Percentiles rank a stretch among this genome's conserved stretches.
Evolutionary conservation across 2,329 filamentous ascomycete genomes (phyloP).

Genomic region (Colletotrichum gloeosporioides): DNA sequence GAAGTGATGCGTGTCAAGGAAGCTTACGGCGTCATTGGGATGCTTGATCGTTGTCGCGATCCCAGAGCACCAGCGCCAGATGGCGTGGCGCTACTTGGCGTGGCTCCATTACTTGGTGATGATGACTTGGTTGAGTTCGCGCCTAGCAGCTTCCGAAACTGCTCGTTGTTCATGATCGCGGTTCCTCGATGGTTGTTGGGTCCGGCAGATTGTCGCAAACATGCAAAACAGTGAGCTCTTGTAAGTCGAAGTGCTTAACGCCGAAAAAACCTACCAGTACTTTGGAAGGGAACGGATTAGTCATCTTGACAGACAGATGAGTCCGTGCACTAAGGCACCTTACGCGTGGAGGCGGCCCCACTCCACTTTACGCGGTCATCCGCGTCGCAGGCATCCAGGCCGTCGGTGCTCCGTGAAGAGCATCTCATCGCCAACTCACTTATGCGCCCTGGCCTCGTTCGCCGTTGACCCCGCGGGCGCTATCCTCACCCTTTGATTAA

Average conservation of each 20-base stretch:
- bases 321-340: conserved; percentile 39
- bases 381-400: conserved; percentile 10
- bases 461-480: neutral
- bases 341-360: conserved; percentile 25
- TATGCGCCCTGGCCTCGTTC: neutral
- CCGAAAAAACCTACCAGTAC: neutral
- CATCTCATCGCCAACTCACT: neutral
- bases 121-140: conserved; percentile 47
- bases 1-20: neutral
- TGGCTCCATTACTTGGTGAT: conserved; percentile 50
- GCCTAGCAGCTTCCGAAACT: conserved; percentile 83
- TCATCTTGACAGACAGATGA: conserved; percentile 23
- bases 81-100: conserved; percentile 34
- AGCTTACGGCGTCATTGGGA: conserved; percentile 91
- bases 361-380: conserved; percentile 42
- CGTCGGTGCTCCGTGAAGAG: neutral
- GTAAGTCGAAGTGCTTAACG: neutral
- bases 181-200: neutral
- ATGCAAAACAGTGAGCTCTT: neutral
- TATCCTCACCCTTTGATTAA: neutral
- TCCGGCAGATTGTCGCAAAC: neutral
- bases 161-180: conserved; percentile 85
- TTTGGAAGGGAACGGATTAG: neutral
- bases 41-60: conserved; percentile 78
- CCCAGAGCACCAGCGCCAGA: conserved; percentile 61